These are phyloP conservation scores for Comarum palustre DNA, from an alignment of 306 rosid genomes.

Conservation along the genomic window DNA sequence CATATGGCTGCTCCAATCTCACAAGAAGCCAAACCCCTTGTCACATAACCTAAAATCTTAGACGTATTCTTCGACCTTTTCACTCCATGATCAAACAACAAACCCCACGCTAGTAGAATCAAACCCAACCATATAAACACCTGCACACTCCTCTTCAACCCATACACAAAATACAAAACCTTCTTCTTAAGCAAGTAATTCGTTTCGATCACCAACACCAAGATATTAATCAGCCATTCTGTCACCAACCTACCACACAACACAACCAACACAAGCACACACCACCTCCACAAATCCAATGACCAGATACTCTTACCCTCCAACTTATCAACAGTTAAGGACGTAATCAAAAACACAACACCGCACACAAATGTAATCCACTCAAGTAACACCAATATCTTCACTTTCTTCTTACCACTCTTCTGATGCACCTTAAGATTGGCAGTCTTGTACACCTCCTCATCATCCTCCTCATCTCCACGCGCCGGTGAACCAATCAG, in stretches of 20 bases:
- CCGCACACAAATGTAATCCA: constrained; percentile 45
- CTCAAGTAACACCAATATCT: constrained; percentile 32
- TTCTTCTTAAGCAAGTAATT: constrained; percentile 69
- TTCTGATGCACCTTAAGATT: constrained; percentile 43
- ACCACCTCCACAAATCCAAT: constrained; percentile 67
- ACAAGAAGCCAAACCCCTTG: constrained; percentile 58
- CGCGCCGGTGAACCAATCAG: constrained; percentile 36
- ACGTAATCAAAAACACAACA: constrained; percentile 42
- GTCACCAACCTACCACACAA: constrained; percentile 67
- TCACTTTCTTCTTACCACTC: constrained; percentile 39
- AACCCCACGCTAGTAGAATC: constrained; percentile 67
- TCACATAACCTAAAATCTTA: constrained; percentile 44
- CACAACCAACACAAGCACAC: constrained; percentile 56
- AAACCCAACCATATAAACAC: constrained; percentile 63
- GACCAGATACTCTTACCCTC: constrained; percentile 41
- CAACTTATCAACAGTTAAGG: constrained; percentile 37
- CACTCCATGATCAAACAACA: constrained; percentile 47
- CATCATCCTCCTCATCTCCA: constrained; percentile 67
- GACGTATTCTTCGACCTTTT: constrained; percentile 36
- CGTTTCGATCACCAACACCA: constrained; percentile 64
- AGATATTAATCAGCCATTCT: constrained; percentile 55
- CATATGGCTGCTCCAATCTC: constrained; percentile 66
- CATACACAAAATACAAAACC: constrained; percentile 80
- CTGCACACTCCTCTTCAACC: constrained; percentile 67
- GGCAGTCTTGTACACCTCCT: constrained; percentile 64